phyloP scores from a whole-genome alignment of 495 filamentous ascomycete genomes.

The Hyaloscypha variabilis region DNA sequence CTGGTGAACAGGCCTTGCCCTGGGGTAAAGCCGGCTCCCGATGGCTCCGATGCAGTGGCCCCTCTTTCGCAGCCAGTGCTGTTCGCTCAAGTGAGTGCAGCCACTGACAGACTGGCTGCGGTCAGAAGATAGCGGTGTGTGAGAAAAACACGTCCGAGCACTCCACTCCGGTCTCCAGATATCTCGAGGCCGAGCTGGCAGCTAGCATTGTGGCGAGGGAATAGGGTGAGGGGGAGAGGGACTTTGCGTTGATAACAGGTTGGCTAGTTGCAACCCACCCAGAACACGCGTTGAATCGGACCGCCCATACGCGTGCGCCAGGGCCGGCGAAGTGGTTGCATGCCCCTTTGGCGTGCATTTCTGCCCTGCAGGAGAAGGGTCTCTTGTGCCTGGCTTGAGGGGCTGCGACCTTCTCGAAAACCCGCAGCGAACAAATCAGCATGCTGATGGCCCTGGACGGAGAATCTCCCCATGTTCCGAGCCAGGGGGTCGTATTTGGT shows the following conservation, averaged over 20 bases:
- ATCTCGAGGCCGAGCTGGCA: neutral
- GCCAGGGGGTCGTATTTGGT: neutral
- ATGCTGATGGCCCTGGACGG: neutral
- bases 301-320: neutral
- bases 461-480: neutral
- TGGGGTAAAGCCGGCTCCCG: conserved; percentile 1
- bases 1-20: neutral
- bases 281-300: neutral
- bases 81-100: too few species aligned
- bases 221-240: neutral
- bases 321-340: neutral
- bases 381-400: conserved; percentile 2
- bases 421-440: neutral
- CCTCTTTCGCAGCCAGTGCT: neutral
- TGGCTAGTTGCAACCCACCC: neutral
- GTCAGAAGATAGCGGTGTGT: conserved; percentile 7
- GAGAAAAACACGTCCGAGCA: neutral
- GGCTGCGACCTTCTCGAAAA: neutral
- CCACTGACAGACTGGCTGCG: neutral
- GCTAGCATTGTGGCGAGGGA: neutral
- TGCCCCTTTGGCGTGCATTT: conserved; percentile 2
- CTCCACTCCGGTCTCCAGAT: neutral
- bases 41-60: neutral
- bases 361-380: neutral
- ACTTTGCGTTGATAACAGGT: neutral